phyloP scores from a whole-genome alignment of 345 rosid genomes.

The Citrus hindsii region DNA sequence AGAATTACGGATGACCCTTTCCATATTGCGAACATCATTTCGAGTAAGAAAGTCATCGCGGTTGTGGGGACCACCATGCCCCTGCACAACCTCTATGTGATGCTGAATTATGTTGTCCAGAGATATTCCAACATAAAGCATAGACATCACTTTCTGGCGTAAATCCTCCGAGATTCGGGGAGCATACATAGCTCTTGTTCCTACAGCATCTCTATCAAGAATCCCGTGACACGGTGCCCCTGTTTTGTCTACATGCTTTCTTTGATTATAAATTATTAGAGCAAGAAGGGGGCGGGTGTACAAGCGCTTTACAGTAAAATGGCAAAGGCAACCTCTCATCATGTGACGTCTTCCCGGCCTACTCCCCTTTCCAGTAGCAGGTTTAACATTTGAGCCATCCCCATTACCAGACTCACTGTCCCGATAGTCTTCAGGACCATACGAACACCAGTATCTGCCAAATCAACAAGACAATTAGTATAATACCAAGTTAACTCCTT shows the following conservation, averaged over 20 bases:
- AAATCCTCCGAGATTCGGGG: constrained; percentile 58
- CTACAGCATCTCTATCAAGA: constrained; percentile 47
- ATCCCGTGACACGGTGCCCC: constrained; percentile 54
- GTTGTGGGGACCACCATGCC: constrained; percentile 52
- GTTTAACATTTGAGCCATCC: constrained; percentile 40
- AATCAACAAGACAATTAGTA: constrained; percentile 5
- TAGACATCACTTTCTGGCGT: constrained; percentile 50
- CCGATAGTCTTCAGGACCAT: constrained; percentile 56
- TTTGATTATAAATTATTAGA: constrained; percentile 50
- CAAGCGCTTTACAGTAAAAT: constrained; percentile 52
- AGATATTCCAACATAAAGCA: constrained; percentile 50
- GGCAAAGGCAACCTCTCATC: constrained; percentile 65
- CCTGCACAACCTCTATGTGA: constrained; percentile 43
- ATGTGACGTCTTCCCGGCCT: constrained; percentile 55
- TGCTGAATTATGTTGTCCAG: constrained; percentile 46
- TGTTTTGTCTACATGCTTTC: constrained; percentile 45
- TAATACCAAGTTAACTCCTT: background rate
- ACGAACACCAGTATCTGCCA: constrained; percentile 61
- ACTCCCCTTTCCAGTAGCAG: constrained; percentile 51
- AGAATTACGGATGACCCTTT: constrained; percentile 41
- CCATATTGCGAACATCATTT: constrained; percentile 56
- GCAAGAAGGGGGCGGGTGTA: constrained; percentile 42
- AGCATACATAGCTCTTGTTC: constrained; percentile 61
- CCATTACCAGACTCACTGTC: constrained; percentile 34
- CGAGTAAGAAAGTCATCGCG: constrained; percentile 57